phyloP scores from a whole-genome alignment of 345 rosid genomes.

The Populus ilicifolia region DNA sequence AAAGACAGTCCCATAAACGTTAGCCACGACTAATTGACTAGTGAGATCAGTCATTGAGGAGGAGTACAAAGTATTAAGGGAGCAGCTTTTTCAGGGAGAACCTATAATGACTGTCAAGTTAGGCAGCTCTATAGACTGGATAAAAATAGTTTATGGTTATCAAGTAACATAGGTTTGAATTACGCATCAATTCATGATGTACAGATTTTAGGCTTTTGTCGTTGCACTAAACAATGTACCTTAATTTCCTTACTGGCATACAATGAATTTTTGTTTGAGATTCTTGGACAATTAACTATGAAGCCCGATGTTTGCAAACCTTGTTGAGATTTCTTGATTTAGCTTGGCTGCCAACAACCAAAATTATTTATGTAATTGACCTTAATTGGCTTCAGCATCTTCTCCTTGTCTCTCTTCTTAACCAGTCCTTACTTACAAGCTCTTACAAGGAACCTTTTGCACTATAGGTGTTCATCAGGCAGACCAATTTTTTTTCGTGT shows the following conservation, averaged over 20 bases:
- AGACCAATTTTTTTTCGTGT: not conserved
- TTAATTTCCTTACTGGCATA: not conserved
- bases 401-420: not conserved
- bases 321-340: not conserved
- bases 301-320: not conserved
- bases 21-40: not conserved
- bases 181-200: not conserved
- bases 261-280: not conserved
- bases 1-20: not conserved
- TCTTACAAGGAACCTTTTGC: not conserved
- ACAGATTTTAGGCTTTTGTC: not conserved
- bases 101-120: not conserved
- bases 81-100: not conserved
- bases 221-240: not conserved
- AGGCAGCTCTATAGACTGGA: too few relatives aligned
- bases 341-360: not conserved
- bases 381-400: not conserved
- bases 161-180: not conserved
- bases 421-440: not conserved
- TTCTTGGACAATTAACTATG: not conserved
- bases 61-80: not conserved
- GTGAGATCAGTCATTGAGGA: too few relatives aligned
- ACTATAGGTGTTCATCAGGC: not conserved
- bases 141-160: not conserved
- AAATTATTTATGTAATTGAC: not conserved